Conservation (phyloP, 192 early-diverging fungal genomes). For the Entomortierella beljakovae region DNA sequence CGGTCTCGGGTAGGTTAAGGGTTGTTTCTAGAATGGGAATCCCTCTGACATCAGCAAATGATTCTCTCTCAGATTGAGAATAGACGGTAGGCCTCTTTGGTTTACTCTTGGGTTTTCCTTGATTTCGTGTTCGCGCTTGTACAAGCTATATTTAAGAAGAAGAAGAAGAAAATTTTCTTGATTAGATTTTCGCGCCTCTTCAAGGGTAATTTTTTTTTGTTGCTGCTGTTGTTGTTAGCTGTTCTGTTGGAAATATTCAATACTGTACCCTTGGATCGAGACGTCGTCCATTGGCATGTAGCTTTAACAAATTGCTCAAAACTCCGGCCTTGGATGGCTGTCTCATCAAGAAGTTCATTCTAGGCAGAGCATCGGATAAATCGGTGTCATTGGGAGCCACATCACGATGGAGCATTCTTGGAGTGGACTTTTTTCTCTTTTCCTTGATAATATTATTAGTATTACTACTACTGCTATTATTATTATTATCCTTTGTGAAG, state of each 20-base stretch:
- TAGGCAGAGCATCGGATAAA: background rate
- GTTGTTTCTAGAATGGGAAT: conserved; percentile 38
- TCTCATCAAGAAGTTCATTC: conserved; percentile 13
- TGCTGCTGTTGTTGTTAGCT: too few species aligned
- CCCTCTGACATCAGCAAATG: conserved; percentile 22
- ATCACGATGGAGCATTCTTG: conserved; percentile 16
- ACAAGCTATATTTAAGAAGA: too few species aligned
- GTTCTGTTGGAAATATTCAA: too few species aligned
- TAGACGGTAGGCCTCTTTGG: conserved; percentile 13
- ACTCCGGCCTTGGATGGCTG: conserved; percentile 52
- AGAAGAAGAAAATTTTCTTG: too few species aligned
- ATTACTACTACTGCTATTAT: background rate
- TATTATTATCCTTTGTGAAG: background rate
- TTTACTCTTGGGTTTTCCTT: too few species aligned
- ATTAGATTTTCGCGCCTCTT: too few species aligned
- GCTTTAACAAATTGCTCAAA: conserved; percentile 45
- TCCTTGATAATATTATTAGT: background rate
- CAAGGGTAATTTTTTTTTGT: too few species aligned
- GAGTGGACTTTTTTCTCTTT: conserved; percentile 4
- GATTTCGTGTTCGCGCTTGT: too few species aligned
- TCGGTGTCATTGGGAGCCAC: background rate
- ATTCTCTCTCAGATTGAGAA: conserved; percentile 30
- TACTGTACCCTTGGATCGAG: too few species aligned
- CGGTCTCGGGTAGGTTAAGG: conserved; percentile 15
- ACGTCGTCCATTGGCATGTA: conserved; percentile 18